These are phyloP conservation scores for Tuber melanosporum DNA, from an alignment of 495 filamentous ascomycete species.

Conservation along the genomic window DNA sequence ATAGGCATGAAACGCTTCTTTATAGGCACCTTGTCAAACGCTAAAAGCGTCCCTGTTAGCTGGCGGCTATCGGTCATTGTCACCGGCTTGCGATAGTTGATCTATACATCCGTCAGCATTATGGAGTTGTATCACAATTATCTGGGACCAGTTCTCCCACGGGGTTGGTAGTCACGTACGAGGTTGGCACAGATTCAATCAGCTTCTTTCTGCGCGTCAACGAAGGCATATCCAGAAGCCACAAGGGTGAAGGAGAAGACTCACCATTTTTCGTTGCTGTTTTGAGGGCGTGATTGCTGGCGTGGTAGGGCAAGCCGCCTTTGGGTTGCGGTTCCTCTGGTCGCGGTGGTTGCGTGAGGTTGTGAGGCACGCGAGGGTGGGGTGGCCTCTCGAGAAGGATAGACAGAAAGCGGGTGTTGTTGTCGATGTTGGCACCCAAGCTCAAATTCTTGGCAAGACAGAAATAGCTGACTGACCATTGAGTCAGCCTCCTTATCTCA, in stretches of 20 bases:
- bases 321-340: not conserved
- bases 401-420: slow-evolving; percentile 14
- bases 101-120: slow-evolving; percentile 51
- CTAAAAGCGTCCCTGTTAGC: slow-evolving; percentile 94
- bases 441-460: not conserved
- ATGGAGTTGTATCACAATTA: slow-evolving; percentile 1
- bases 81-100: slow-evolving; percentile 98
- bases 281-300: slow-evolving; percentile 63
- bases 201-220: slow-evolving; percentile 50
- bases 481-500: not conserved
- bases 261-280: slow-evolving; percentile 99
- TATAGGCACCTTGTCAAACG: slow-evolving; percentile 79
- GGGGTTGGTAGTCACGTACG: slow-evolving; percentile 55
- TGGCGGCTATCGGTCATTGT: slow-evolving; percentile 93
- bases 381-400: slow-evolving; percentile 16
- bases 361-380: slow-evolving; percentile 20
- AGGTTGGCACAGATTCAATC: slow-evolving; percentile 81
- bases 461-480: not conserved
- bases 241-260: slow-evolving; percentile 44
- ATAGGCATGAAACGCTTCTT: slow-evolving; percentile 1
- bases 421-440: slow-evolving; percentile 32
- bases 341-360: not conserved
- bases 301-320: not conserved
- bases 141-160: slow-evolving; percentile 20
- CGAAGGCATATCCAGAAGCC: slow-evolving; percentile 29